phyloP scores from a whole-genome alignment of 768 basidiomycete genomes.

The Phlebiopsis flavidoalba region DNA sequence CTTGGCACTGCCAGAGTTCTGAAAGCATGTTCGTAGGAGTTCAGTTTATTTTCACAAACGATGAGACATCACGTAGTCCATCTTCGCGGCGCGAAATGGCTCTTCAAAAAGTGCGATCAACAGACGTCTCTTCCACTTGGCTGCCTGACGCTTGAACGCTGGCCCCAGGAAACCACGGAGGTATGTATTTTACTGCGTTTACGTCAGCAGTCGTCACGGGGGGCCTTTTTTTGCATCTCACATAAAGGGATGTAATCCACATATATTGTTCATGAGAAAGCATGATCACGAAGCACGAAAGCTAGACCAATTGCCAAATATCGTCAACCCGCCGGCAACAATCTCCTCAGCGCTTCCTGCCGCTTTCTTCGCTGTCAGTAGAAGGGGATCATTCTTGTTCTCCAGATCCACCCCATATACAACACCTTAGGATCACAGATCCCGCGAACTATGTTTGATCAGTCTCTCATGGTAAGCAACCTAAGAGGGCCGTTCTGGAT shows the following conservation, averaged over 20 bases:
- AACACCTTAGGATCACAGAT: slow-evolving; percentile 7
- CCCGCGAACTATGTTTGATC: slow-evolving; percentile 3
- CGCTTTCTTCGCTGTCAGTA: slow-evolving; percentile 8
- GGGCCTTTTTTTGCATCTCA: not conserved
- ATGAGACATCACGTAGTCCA: not conserved
- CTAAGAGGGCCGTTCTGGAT: no score
- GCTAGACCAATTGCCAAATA: not conserved
- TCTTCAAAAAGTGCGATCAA: slow-evolving; percentile 3
- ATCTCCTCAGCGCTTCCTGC: not conserved
- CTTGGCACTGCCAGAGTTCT: not conserved
- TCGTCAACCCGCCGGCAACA: slow-evolving; percentile 2
- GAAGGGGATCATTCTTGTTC: slow-evolving; percentile 10
- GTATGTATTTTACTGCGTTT: slow-evolving; percentile 16
- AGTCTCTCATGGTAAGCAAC: no score
- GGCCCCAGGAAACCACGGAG: slow-evolving; percentile 20
- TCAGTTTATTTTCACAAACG: no score
- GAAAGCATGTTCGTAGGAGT: not conserved
- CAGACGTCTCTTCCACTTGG: not conserved
- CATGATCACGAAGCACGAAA: not conserved
- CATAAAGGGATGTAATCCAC: slow-evolving; percentile 11
- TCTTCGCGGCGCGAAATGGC: slow-evolving; percentile 1
- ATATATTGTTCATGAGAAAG: not conserved
- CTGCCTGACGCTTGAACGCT: slow-evolving; percentile 12
- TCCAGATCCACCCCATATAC: slow-evolving; percentile 14
- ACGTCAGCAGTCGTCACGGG: not conserved